These are phyloP conservation scores for Camellia japonica DNA, from an alignment of 148 eudicot species.

Conservation along the genomic window DNA sequence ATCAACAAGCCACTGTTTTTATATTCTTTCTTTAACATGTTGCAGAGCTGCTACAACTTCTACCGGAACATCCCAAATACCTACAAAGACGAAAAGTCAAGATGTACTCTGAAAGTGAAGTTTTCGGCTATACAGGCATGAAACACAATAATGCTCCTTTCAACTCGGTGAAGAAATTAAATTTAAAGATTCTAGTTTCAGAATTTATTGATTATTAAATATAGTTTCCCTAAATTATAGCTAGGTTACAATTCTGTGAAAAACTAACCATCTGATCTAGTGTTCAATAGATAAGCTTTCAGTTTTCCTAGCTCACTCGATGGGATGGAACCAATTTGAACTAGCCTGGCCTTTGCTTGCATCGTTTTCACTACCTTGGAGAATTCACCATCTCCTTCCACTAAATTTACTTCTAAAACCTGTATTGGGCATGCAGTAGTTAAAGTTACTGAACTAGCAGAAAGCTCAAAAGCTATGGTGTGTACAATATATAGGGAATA, in stretches of 20 bases:
- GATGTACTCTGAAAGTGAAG: not conserved
- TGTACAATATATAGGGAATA: not conserved
- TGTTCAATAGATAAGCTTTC: constrained; percentile 51
- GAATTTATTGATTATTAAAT: not conserved
- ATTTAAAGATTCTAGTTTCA: not conserved
- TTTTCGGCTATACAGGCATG: not conserved
- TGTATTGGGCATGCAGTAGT: constrained; percentile 23
- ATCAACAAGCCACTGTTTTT: constrained; percentile 84
- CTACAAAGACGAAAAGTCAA: constrained; percentile 34
- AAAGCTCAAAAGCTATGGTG: not conserved
- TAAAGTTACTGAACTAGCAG: constrained; percentile 2
- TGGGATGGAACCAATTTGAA: constrained; percentile 56
- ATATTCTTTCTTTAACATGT: constrained; percentile 51
- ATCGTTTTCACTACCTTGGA: constrained; percentile 46
- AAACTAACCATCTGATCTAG: constrained; percentile 60
- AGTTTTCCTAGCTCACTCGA: constrained; percentile 64
- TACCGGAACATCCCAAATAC: constrained; percentile 64
- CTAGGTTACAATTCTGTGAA: not conserved
- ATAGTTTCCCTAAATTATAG: not conserved
- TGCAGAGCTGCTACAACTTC: constrained; percentile 67
- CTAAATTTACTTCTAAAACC: constrained; percentile 54
- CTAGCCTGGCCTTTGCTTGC: constrained; percentile 56
- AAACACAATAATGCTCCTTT: not conserved
- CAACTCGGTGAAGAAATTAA: not conserved
- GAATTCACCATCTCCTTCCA: constrained; percentile 28